phyloP scores from a whole-genome alignment of 768 basidiomycete genomes.

The Galerina marginata region DNA sequence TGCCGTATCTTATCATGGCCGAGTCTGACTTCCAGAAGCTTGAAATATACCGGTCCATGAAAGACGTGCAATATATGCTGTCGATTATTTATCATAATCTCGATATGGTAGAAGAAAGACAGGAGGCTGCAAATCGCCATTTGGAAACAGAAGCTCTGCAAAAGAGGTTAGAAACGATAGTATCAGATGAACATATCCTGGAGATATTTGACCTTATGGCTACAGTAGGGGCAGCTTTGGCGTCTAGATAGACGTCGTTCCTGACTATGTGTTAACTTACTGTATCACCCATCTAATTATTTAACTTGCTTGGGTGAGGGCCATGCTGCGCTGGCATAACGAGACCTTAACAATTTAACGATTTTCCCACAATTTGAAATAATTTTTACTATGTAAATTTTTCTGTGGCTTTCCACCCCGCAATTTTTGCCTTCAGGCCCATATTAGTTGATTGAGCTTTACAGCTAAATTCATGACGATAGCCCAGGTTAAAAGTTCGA shows the following conservation, averaged over 20 bases:
- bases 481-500: too few relatives aligned
- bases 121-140: constrained; percentile 57
- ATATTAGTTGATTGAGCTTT: too few relatives aligned
- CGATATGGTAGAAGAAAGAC: constrained; percentile 56
- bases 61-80: constrained; percentile 75
- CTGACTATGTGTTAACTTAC: not conserved
- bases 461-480: too few relatives aligned
- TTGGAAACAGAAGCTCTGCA: constrained; percentile 46
- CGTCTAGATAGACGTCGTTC: constrained; percentile 33
- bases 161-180: constrained; percentile 45
- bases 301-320: too few relatives aligned
- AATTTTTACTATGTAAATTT: too few relatives aligned
- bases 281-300: not conserved
- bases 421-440: too few relatives aligned
- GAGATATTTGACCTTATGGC: constrained; percentile 63
- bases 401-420: too few relatives aligned
- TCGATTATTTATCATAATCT: constrained; percentile 78
- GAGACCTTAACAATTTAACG: too few relatives aligned
- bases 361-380: too few relatives aligned
- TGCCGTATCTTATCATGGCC: constrained; percentile 65
- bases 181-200: constrained; percentile 56
- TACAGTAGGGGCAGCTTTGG: constrained; percentile 62
- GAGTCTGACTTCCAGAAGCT: constrained; percentile 69
- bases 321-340: too few relatives aligned
- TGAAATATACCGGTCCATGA: constrained; percentile 60